A percentile compares a stretch with the other conserved stretches of the same genome.
Evolutionary conservation across 2,329 filamentous ascomycete species (phyloP).

Genomic region (Aspergillus phoenicis): DNA sequence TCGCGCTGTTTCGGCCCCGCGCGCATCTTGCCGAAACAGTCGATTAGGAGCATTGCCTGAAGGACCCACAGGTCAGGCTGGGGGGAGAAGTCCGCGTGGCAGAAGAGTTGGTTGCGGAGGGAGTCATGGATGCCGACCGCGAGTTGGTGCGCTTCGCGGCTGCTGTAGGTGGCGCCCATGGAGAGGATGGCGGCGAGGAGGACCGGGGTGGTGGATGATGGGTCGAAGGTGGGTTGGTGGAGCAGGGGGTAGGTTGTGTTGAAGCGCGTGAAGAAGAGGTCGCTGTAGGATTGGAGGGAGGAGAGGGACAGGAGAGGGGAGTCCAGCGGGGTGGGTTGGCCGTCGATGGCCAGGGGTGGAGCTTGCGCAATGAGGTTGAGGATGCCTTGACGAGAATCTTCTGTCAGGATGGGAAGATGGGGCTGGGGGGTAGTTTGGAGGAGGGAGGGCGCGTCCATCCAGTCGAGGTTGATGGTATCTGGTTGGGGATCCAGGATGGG

Average conservation of each 20-base stretch:
- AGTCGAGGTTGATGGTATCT: conserved; percentile 24
- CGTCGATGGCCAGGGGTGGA: conserved; percentile 53
- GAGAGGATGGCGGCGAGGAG: conserved; percentile 59
- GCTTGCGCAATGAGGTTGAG: conserved; percentile 56
- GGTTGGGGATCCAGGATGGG: background rate
- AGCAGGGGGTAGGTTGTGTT: conserved; percentile 64
- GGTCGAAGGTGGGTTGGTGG: conserved; percentile 60
- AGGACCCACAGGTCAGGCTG: conserved; percentile 64
- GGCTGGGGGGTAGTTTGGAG: conserved; percentile 13
- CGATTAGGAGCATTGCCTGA: conserved; percentile 63
- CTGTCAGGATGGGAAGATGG: conserved; percentile 32
- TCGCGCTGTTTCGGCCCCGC: conserved; percentile 66
- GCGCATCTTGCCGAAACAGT: conserved; percentile 66
- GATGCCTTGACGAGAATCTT: conserved; percentile 41
- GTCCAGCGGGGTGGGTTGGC: conserved; percentile 49
- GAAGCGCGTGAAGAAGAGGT: conserved; percentile 64
- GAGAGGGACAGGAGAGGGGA: conserved; percentile 55
- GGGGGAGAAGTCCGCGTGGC: conserved; percentile 58
- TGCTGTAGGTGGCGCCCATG: conserved; percentile 64
- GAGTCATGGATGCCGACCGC: conserved; percentile 65
- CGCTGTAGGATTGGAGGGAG: conserved; percentile 58
- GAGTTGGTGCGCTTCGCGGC: conserved; percentile 61
- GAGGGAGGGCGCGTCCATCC: conserved; percentile 28
- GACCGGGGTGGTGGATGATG: conserved; percentile 53
- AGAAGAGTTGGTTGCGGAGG: conserved; percentile 61